Base-by-base conservation (phyloP, 2,329 filamentous ascomycete species). In the Colletotrichum chlorophyti region DNA sequence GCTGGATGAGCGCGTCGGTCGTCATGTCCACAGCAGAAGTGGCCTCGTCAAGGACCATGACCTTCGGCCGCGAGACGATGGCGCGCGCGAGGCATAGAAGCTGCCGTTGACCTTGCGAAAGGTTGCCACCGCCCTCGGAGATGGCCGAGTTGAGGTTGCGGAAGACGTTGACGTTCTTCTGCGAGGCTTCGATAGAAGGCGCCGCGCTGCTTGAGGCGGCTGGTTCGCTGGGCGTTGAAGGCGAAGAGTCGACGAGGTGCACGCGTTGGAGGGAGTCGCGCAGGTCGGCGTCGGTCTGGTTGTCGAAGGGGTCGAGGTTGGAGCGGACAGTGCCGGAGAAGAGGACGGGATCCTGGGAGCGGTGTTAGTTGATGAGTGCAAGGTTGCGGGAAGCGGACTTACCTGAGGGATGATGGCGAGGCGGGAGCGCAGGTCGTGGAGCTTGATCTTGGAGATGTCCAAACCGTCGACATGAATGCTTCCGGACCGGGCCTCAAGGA, bases 21-120 rank as follows among this genome's bases (percentile, higher is more conserved):
- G 82, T 78, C 87, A 91, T 91, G 70, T 93, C 90, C 3, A 93
- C 89, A 0, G 90, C 89, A 3, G 84, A 88, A 0, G 91, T 94
- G 1, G 91, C 90, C 74, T 93, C 90, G 69, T 94, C 90, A 1
- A 93, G 81, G 2, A 93, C 85, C 83, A 94, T 89, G 65, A 94
- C 86, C 68, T 89, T 89, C 3, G 90, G 89, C 0, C 87, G 82
- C 0, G 85, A 81, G 21, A 91, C 85, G 64, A 92, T 91, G 47
- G 87, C 89, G 47, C 86, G 86, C 1, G 89, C 89, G 4, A 91
- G 83, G 66, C 89, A 91, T 32, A 93, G 82, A 1, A 92, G 85
- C 71, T 93, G 90, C 3, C 90, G 83, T 71, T 93, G 90, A 24
- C 90, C 89, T 69, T 91, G 89, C 0, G 88, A 91, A 15, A 92